Percentiles rank a stretch among this genome's conserved stretches.
Evolutionary conservation across 106 monocot genomes (phyloP).

Genomic region (Dendrobium chrysotoxum): DNA sequence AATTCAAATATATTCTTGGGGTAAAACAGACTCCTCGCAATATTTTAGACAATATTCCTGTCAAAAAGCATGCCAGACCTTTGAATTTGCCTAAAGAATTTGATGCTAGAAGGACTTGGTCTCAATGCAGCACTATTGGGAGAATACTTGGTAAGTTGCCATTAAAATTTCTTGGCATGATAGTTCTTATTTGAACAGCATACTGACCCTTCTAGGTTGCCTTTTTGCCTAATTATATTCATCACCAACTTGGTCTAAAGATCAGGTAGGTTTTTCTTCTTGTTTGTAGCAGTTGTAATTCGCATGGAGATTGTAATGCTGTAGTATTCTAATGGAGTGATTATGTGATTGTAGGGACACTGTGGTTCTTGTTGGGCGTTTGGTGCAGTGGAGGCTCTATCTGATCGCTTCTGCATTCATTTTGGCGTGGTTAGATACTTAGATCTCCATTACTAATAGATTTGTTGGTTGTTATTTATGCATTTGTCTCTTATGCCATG

Average conservation of each 20-base stretch:
- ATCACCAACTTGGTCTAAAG: conserved; percentile 22
- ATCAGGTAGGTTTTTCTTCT: conserved; percentile 41
- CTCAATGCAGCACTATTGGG: conserved; percentile 62
- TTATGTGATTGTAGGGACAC: conserved; percentile 80
- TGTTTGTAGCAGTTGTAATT: conserved; percentile 1
- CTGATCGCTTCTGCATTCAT: conserved; percentile 93
- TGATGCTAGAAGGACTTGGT: conserved; percentile 75
- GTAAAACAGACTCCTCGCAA: conserved; percentile 37
- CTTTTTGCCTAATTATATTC: neutral
- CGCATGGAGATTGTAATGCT: neutral
- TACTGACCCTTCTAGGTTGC: conserved; percentile 1
- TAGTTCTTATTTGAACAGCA: neutral
- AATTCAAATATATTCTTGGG: conserved; percentile 75
- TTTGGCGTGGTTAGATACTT: conserved; percentile 68
- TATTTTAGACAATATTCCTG: conserved; percentile 29
- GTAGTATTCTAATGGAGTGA: conserved; percentile 23
- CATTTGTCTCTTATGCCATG: neutral
- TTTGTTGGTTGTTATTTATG: neutral
- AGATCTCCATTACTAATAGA: conserved; percentile 23
- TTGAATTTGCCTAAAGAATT: conserved; percentile 55
- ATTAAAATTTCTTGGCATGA: neutral
- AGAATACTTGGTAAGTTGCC: conserved; percentile 64
- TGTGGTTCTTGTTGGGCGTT: conserved; percentile 99
- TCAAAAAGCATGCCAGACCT: conserved; percentile 37
- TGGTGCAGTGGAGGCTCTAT: conserved; percentile 82